Percentiles rank a stretch among this genome's conserved stretches.
These are phyloP conservation scores for Cytospora paraplurivora DNA, from an alignment of 2,329 filamentous ascomycete genomes.

Conservation along the genomic window DNA sequence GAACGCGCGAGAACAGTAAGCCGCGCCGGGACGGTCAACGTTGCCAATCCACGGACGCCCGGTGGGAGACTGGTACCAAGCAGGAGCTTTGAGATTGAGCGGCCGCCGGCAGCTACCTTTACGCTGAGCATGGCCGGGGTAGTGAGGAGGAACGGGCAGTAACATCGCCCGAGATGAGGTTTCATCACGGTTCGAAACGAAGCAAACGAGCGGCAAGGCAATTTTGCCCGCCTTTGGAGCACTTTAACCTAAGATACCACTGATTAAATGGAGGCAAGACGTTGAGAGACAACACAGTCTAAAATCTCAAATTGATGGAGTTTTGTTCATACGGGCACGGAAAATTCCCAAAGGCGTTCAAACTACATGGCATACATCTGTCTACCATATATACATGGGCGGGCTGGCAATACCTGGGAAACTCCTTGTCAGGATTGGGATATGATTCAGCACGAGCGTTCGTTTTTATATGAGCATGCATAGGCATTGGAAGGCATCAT, in stretches of 20 bases:
- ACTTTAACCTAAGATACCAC: neutral
- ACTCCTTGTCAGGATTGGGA: neutral
- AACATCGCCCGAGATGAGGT: constrained; percentile 3
- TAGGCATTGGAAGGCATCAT: constrained; percentile 1
- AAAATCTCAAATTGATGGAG: neutral
- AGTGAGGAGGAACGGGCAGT: constrained; percentile 29
- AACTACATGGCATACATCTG: neutral
- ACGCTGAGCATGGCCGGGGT: constrained; percentile 39
- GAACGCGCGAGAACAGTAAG: constrained; percentile 48
- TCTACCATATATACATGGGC: constrained; percentile 1
- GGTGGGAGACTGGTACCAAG: constrained; percentile 56
- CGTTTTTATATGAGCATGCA: neutral
- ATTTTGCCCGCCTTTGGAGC: neutral
- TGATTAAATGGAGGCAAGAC: neutral
- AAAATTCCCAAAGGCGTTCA: neutral
- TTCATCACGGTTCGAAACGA: neutral
- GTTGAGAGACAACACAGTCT: neutral
- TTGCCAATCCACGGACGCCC: constrained; percentile 58
- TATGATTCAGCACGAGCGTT: constrained; percentile 1
- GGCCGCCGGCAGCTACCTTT: constrained; percentile 42
- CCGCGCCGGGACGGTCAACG: constrained; percentile 58
- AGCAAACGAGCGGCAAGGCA: neutral
- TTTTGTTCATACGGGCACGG: constrained; percentile 1
- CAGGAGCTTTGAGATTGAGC: constrained; percentile 57
- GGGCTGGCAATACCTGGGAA: neutral